Base-by-base conservation (phyloP, 805 yeast species). In the Sungouiella thailandica region DNA sequence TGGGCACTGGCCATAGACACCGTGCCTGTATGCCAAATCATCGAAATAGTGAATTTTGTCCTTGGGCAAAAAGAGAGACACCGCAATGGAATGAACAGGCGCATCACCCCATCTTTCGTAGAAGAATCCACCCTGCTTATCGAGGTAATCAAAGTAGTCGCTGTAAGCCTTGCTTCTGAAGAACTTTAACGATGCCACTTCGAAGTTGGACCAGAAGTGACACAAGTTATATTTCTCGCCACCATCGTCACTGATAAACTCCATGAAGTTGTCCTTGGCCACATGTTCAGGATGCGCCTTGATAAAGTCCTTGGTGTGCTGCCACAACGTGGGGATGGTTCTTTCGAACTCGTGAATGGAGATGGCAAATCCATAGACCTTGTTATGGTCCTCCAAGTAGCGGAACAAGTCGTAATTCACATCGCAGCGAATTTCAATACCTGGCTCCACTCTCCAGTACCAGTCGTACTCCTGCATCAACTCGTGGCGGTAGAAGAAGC, bases 81-180 rank as follows among this genome's bases (percentile, higher is more conserved):
- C 83, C 4, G 84, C 94, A 32, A 85, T 70, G 1, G 94, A 75
- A 60, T 85, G 95, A n/a, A 85, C 75, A 3, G 95, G 95, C 0
- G 95, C 95, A 59, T 86, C 96, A 14, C 96, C 96, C 95, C 95
- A 86, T 45, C 96, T 70, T 61, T 86, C 93, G 52, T 83, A 83
- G 55, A 76, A 84, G 55, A 84, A 84, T 1, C 94, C 95, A 37
- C 94, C 94, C 3, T 73, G 55, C 29, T 57, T 39, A 52, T 84
- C 95, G 28, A 84, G 62, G 52, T 62, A 62, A 15, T 81, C 65
- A 53, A 83, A 83, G 58, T 72, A 82, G 7, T 70, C 64, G 28
- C 68, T 63, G 58, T 82, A 83, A 14, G 70, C 66, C 23, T 67
- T 56, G 0, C 76, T 63, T 44, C 87, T 65, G 74, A 79, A 80